phyloP scores from a whole-genome alignment of 2,329 filamentous ascomycete genomes.

The Ceratocystis destructans region DNA sequence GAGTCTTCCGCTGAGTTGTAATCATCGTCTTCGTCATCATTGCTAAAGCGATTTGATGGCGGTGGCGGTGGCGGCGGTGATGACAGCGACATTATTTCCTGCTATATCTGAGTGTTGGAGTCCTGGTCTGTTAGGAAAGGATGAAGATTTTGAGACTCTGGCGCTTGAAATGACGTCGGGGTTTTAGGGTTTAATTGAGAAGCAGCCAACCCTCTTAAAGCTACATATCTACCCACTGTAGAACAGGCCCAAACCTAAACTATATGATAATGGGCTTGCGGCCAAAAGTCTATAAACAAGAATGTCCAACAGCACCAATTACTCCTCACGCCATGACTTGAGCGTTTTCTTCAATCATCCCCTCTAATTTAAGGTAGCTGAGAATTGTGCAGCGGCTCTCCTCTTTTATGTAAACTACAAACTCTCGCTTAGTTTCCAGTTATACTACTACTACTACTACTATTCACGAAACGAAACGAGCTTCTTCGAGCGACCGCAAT shows the following conservation, averaged over 20 bases:
- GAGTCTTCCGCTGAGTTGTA: constrained; percentile 62
- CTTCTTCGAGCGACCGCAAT: not conserved
- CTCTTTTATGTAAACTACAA: too few species aligned
- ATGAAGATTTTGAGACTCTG: not conserved
- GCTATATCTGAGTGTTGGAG: not conserved
- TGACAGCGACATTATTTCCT: not conserved
- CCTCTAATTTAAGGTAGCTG: too few species aligned
- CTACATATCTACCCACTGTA: not conserved
- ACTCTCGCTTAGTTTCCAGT: not conserved
- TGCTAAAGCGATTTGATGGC: not conserved
- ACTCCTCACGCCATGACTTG: not conserved
- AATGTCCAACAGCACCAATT: not conserved
- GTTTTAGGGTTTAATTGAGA: not conserved
- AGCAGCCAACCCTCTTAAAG: not conserved
- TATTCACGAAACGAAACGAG: not conserved
- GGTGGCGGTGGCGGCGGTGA: not conserved
- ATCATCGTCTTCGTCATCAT: constrained; percentile 22
- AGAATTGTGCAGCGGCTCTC: too few species aligned
- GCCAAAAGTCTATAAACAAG: constrained; percentile 14
- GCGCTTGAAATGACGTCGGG: not conserved
- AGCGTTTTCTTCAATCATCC: not conserved
- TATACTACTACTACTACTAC: not conserved
- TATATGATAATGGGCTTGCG: not conserved
- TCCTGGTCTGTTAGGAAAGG: not conserved
- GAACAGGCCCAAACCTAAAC: not conserved